phyloP scores from a whole-genome alignment of 768 basidiomycete species.

The Mycena vulgaris region DNA sequence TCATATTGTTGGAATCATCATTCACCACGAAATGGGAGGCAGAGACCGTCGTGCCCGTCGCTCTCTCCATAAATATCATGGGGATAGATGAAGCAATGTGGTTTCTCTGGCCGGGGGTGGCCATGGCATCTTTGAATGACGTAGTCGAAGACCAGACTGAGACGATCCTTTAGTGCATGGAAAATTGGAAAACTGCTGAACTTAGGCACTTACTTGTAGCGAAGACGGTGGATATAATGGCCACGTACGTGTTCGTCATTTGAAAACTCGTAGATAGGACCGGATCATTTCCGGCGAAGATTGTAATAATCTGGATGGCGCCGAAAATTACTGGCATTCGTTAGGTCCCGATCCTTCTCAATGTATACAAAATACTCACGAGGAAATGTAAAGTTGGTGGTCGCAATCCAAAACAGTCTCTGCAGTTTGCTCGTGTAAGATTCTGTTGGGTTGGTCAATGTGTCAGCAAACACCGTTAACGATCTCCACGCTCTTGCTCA shows the following conservation, averaged over 20 bases:
- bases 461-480: too few relatives aligned
- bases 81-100: too few relatives aligned
- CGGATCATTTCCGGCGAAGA: slow-evolving; percentile 1
- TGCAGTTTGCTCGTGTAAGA: not conserved
- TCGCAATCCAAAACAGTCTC: slow-evolving; percentile 15
- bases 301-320: not conserved
- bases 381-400: slow-evolving; percentile 21
- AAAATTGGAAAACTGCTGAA: not conserved
- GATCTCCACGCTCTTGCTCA: not conserved
- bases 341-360: not conserved
- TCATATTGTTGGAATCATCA: too few relatives aligned
- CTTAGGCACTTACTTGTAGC: slow-evolving; percentile 7
- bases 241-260: not conserved
- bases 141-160: slow-evolving; percentile 17
- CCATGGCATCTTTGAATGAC: slow-evolving; percentile 13
- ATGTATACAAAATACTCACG: not conserved
- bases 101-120: too few relatives aligned
- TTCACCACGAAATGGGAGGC: too few relatives aligned
- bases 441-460: not conserved
- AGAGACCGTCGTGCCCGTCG: too few relatives aligned
- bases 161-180: not conserved
- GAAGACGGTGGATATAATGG: slow-evolving; percentile 15
- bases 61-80: too few relatives aligned
- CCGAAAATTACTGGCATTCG: slow-evolving; percentile 11
- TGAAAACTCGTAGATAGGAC: not conserved